phyloP scores from a whole-genome alignment of 306 rosid species.

The Prosopis cineraria region DNA sequence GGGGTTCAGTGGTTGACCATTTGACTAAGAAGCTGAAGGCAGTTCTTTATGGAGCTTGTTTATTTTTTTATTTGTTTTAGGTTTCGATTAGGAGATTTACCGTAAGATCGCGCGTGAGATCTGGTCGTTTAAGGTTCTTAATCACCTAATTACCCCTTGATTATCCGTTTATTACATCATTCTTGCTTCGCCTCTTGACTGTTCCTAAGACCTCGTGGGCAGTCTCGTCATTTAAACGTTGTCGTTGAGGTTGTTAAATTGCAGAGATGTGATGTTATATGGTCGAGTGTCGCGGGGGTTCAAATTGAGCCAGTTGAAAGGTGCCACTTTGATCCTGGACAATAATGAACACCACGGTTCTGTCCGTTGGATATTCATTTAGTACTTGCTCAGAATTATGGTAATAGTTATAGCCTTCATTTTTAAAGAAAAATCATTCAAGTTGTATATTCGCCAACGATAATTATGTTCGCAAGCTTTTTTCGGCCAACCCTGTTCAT shows the following conservation, averaged over 20 bases:
- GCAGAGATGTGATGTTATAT: neutral
- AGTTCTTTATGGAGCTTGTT: slow-evolving; percentile 17
- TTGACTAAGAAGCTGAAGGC: slow-evolving; percentile 36
- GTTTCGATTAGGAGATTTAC: slow-evolving; percentile 16
- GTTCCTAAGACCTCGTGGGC: neutral
- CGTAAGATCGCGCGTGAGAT: slow-evolving; percentile 27
- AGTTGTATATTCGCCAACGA: neutral
- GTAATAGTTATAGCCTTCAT: too few relatives aligned
- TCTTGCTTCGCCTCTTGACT: neutral
- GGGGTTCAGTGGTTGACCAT: slow-evolving; percentile 22
- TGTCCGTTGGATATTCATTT: neutral
- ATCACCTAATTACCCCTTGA: neutral
- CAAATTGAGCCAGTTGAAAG: neutral
- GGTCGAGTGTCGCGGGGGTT: neutral
- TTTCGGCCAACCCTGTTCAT: too few relatives aligned
- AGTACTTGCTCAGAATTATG: neutral
- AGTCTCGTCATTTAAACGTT: neutral
- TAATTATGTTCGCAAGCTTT: too few relatives aligned
- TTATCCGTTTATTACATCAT: neutral
- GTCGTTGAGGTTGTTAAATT: slow-evolving; percentile 11
- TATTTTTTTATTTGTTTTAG: neutral
- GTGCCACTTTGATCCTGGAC: neutral
- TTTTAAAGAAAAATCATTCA: too few relatives aligned
- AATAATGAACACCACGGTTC: neutral
- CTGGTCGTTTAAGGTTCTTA: neutral